Percentiles rank a stretch among this genome's conserved stretches.
Evolutionary conservation across 1,284 basidiomycete genomes (phyloP).

Genomic region (Pterulicium gracile): DNA sequence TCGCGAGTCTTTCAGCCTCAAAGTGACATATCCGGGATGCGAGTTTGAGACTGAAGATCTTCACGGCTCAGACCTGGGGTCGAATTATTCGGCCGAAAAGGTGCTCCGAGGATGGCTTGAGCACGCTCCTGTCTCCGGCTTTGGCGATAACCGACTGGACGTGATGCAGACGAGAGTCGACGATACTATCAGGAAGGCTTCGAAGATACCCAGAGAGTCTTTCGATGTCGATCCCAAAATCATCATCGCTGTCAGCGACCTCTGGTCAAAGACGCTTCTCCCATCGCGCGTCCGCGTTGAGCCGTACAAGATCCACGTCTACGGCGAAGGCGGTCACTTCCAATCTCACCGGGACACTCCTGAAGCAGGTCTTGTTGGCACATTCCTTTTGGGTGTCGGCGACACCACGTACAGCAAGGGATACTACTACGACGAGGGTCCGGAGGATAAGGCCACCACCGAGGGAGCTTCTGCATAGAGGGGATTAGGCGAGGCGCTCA

Average conservation of each 20-base stretch:
- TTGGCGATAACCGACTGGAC: conserved; percentile 15
- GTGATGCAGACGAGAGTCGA: conserved; percentile 14
- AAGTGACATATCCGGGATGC: conserved; percentile 11
- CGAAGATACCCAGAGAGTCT: conserved; percentile 17
- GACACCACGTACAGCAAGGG: conserved; percentile 10
- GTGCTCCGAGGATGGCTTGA: conserved; percentile 11
- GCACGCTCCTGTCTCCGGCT: conserved; percentile 14
- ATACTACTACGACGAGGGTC: neutral
- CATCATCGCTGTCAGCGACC: conserved; percentile 10
- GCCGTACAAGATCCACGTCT: conserved; percentile 23
- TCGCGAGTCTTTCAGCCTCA: conserved; percentile 6
- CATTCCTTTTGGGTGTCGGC: conserved; percentile 18
- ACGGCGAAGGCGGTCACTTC: conserved; percentile 19
- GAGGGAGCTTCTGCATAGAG: conserved; percentile 11
- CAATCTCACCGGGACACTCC: conserved; percentile 20
- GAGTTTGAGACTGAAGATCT: conserved; percentile 10
- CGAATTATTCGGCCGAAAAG: conserved; percentile 1
- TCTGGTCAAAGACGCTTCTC: conserved; percentile 16
- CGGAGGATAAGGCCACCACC: neutral
- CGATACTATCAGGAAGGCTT: conserved; percentile 14
- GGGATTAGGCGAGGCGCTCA: conserved; percentile 8
- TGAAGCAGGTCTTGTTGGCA: conserved; percentile 18
- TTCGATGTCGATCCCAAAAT: conserved; percentile 16
- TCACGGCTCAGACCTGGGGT: neutral
- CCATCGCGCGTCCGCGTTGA: conserved; percentile 15